Evolutionary conservation across 2,329 filamentous ascomycete genomes (phyloP).

Genomic region (Fusarium bactridioides): DNA sequence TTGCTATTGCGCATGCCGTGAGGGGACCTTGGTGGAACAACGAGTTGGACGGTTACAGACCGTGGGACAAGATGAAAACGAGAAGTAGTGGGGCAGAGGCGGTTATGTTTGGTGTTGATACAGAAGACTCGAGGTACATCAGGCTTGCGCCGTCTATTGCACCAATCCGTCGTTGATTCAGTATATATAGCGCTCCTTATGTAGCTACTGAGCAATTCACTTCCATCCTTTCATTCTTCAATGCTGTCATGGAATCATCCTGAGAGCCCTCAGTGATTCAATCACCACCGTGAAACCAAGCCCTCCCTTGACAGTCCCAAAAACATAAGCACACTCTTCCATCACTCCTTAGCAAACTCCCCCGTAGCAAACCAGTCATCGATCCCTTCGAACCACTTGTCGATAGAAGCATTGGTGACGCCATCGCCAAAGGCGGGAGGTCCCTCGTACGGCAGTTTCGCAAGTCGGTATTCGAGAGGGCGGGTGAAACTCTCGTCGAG

Average conservation of each 20-base stretch:
- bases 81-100: constrained; percentile 2
- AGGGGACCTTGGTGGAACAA: constrained; percentile 31
- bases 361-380: background rate
- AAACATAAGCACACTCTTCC: background rate
- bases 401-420: background rate
- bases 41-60: constrained; percentile 12
- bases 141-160: constrained; percentile 30
- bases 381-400: background rate
- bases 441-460: constrained; percentile 4
- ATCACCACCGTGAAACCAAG: background rate
- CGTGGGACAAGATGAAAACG: constrained; percentile 12
- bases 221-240: background rate
- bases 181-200: background rate
- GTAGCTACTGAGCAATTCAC: background rate
- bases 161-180: constrained; percentile 14
- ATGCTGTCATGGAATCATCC: background rate
- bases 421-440: background rate
- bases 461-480: background rate
- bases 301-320: background rate
- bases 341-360: background rate
- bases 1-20: constrained; percentile 29
- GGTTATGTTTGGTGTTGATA: constrained; percentile 35
- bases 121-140: constrained; percentile 20
- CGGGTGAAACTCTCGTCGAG: background rate
- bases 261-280: background rate